Base-by-base conservation (phyloP, 2,329 filamentous ascomycete species). In the Alternaria consortialis region DNA sequence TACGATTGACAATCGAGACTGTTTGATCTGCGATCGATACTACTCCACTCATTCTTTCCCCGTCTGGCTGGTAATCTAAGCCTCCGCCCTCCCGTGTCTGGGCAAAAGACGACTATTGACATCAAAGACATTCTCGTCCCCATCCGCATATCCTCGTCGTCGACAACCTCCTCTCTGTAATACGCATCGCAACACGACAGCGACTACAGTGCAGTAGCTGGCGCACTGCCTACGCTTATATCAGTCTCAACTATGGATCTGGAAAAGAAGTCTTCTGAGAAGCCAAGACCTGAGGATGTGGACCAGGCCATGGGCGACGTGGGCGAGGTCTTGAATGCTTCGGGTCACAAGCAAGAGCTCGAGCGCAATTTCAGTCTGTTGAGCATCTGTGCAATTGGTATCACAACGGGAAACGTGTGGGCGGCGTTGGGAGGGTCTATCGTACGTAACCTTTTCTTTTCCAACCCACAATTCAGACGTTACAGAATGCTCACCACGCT, bases 331-430 rank as follows among this genome's bases (percentile, higher is more conserved):
- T 70, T 85, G 62, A 85, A 85, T 66, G 81, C 81, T 2, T 84
- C 82, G 3, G 84, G 84, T 1, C 83, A 86, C 68, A 76, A 80
- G 40, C 83, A 86, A 65, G 83, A 86, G 67, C 74, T 86, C 2
- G 80, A 85, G 43, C 78, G 83, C 2, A 81, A 83, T 39, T 85
- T 85, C 71, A 81, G 79, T 39, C 71, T 86, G 3, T 67, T 81
- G 64, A 80, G 77, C 32, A 80, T 84, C 43, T 83, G 80, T 66
- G 75, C 80, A 11, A 79, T 84, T 31, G 83, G 81, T 4, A 79
- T 83, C 27, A 79, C 79, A 2, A 82, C 80, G 9, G 81, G 71
- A 1, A 77, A 77, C 65, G 78, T 79, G 0, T 83, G 81, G 81
- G 77, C 78, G 7, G 81, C 81, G 5, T 58, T 84, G n/a, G 82